Evolutionary conservation across 805 yeast genomes (phyloP), one percentile per base, ranked within the genome.

Genomic region (Starmera quercuum): DNA sequence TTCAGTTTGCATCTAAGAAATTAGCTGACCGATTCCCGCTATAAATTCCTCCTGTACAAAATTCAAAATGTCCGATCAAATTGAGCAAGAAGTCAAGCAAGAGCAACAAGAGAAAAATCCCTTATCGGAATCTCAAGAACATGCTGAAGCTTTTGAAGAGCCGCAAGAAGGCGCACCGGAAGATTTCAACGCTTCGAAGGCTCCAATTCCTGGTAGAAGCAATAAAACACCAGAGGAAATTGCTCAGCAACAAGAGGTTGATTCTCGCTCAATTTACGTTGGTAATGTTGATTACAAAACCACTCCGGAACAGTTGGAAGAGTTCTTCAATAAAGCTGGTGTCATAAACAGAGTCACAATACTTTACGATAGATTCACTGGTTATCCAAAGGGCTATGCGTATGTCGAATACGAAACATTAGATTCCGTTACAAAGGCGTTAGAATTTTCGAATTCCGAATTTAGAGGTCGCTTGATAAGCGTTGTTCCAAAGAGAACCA

Each of bases 311-410:
- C 66, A 62, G 32, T 49, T 75, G 37, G 78, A 75, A 39, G 53
- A 54, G 17, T 61, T 64, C 33, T 75, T 74, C 52, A 54, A 54
- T 24, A 41, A 37, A 2, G 61, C 57, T 26, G 81, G 80, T 2
- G 50, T 49, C 1, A 65, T 75, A 32, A 67, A 66, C 39, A 53
- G 78, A 41, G 66, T 75, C 9, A 75, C 82, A 2, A 63, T 75
- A 16, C 57, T 75, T 36, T 59, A 61, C 36, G 69, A 68, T 41
- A 59, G 59, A 29, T 56, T 45, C 42, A 60, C 71, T 2, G 73
- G 74, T 1, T 50, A 51, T 14, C 70, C 75, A 7, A 70, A 66
- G 41, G 84, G 83, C 2, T 75, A 72, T 47, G 85, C 83, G 2
- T 79, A 75, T 43, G 61, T 79, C 21, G 78, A 81, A 43, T 79